These are phyloP conservation scores for Parachlorella kessleri DNA, from an alignment of 139 green algal species.

Conservation along the genomic window DNA sequence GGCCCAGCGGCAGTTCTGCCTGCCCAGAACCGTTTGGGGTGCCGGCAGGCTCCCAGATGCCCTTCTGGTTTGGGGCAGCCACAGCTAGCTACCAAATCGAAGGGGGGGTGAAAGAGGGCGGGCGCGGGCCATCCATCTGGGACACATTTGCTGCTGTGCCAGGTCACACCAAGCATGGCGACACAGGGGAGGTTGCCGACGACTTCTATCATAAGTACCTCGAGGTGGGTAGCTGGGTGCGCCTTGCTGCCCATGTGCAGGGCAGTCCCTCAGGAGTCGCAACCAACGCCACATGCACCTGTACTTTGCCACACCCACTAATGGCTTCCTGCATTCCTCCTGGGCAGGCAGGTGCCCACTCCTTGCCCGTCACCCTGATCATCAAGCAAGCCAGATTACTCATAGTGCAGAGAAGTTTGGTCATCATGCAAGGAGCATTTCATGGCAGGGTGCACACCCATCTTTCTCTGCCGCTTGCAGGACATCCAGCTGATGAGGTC, in stretches of 20 bases:
- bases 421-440: no score
- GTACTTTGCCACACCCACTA: no score
- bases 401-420: no score
- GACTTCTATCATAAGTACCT: constrained; percentile 53
- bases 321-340: no score
- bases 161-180: constrained; percentile 34
- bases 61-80: not conserved
- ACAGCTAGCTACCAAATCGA: constrained; percentile 24
- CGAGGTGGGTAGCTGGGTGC: not conserved
- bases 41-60: not conserved
- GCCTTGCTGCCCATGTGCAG: no score
- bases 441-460: not conserved
- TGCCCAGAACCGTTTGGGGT: not conserved
- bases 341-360: no score
- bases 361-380: no score
- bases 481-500: constrained; percentile 49
- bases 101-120: constrained; percentile 24
- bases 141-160: constrained; percentile 48
- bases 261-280: no score
- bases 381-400: no score
- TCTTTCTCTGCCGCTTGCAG: not conserved
- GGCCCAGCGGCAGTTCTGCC: no score
- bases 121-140: constrained; percentile 48
- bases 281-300: no score
- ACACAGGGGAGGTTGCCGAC: constrained; percentile 40